Base-by-base conservation (phyloP, 78 protist genomes). In the Dictyostelium capitatum region DNA sequence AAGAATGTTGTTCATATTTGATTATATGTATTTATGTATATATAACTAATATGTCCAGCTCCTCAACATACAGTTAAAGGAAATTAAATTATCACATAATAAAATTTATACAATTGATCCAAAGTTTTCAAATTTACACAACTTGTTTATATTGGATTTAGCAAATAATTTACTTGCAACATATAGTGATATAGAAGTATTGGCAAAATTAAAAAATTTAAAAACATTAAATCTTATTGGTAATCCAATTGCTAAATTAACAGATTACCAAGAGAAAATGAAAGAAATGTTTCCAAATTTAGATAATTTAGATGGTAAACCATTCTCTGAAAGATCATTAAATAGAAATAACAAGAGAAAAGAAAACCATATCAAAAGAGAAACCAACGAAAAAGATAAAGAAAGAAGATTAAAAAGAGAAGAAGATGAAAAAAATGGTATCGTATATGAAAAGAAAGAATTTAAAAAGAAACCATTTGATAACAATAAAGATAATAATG, bases 21-120 rank as follows among this genome's bases (percentile, higher is more conserved):
- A 23, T 30, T 54, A 32, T 46, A 25, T 32, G 41, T 11, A 15
- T 72, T 70, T 41, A 41, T 19, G 15, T 19, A 37, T 19, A 41
- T 19, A 37, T 10, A 15, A 28, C 11, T 53, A 3, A 9, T 41
- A 37, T 57, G n/a, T 43, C 17, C 48, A 15, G 20, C 8, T 0
- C 9, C 11, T 25, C n/a, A 57, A 25, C 46, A 14, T 19, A 37
- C 43, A 84, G 83, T 50, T 87, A 47, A 87, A 87, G 14, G 92
- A 87, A 87, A 48, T 87, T 56, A 87, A 69, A 64, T 30, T 77
- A 19, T n/a, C 84, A 14, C 41, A 77, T n/a, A 87, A 87, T 47
- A 87, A 64, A 64, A 48, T 87, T 6, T 77, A 30, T 48, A 30
- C 74, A 28, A 87, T 87, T 30, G 92, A 87, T 62, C 14, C 59